phyloP scores from a whole-genome alignment of 202 grass and related monocot species.

The Tripidium arundinaceum region DNA sequence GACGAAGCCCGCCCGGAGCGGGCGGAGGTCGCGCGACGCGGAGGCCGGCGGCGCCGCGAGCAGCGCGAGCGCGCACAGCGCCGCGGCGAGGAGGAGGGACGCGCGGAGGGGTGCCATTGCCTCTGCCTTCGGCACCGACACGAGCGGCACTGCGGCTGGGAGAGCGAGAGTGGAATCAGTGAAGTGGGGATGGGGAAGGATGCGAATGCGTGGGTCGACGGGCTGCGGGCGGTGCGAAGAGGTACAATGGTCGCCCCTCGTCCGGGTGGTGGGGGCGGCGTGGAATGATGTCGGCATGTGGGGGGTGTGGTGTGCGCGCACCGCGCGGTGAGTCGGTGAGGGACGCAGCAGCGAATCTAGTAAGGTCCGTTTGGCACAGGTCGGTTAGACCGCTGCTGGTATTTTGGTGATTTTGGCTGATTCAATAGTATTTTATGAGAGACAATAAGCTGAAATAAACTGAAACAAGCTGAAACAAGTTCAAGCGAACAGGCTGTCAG shows the following conservation, averaged over 20 bases:
- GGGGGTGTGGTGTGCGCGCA: background rate
- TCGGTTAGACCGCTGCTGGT: too few species aligned
- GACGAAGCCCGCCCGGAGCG: slow-evolving; percentile 36
- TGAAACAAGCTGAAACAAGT: too few species aligned
- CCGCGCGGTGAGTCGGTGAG: background rate
- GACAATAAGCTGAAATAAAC: too few species aligned
- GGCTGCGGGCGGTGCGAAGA: background rate
- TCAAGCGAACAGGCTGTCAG: too few species aligned
- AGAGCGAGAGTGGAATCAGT: background rate
- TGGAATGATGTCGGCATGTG: background rate
- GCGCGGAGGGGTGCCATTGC: slow-evolving; percentile 34
- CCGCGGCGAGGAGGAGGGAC: slow-evolving; percentile 20
- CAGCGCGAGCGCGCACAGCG: slow-evolving; percentile 33
- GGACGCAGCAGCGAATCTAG: too few species aligned
- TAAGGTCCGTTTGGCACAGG: too few species aligned
- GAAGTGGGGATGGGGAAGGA: background rate
- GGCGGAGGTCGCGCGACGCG: slow-evolving; percentile 44
- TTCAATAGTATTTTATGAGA: too few species aligned
- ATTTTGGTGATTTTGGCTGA: too few species aligned
- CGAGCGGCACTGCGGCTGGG: background rate
- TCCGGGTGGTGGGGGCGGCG: background rate
- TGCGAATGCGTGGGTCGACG: background rate
- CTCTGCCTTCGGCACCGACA: background rate
- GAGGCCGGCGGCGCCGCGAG: slow-evolving; percentile 29
- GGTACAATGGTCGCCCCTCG: slow-evolving; percentile 24